Conservation (phyloP, 2,329 filamentous ascomycete species). For the Aspergillus versicolor region DNA sequence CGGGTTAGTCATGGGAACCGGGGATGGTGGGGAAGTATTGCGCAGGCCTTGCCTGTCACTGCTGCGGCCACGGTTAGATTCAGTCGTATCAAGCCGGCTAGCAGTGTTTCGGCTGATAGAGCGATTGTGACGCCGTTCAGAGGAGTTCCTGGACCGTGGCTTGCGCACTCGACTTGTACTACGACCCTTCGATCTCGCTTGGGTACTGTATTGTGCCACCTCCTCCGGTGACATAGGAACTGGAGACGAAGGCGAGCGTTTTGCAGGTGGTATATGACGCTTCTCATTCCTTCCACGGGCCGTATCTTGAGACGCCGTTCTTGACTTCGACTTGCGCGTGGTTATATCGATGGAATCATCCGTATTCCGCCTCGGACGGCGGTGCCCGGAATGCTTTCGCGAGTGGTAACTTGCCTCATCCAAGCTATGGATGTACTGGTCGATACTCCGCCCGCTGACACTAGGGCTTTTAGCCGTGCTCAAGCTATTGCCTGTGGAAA, state of each 20-base stretch:
- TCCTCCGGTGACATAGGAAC: slow-evolving; percentile 94
- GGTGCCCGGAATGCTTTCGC: slow-evolving; percentile 49
- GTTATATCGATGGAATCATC: slow-evolving; percentile 47
- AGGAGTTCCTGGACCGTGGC: slow-evolving; percentile 31
- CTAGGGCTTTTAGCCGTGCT: slow-evolving; percentile 56
- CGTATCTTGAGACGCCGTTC: slow-evolving; percentile 64
- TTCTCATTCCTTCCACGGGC: slow-evolving; percentile 63
- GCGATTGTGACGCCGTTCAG: slow-evolving; percentile 32
- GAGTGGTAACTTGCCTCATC: slow-evolving; percentile 71
- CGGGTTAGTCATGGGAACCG: slow-evolving; percentile 70
- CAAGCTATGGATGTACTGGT: slow-evolving; percentile 83
- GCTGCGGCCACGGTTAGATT: slow-evolving; percentile 58
- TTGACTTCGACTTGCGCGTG: slow-evolving; percentile 49
- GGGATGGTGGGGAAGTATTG: slow-evolving; percentile 74
- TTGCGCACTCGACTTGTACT: slow-evolving; percentile 56
- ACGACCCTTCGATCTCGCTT: slow-evolving; percentile 31
- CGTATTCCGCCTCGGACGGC: slow-evolving; percentile 52
- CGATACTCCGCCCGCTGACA: slow-evolving; percentile 65
- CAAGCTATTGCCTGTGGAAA: slow-evolving; percentile 46
- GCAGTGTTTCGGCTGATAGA: slow-evolving; percentile 45
- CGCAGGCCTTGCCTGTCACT: slow-evolving; percentile 58
- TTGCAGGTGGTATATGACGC: slow-evolving; percentile 71
- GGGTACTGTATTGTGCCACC: slow-evolving; percentile 48
- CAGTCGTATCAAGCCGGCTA: slow-evolving; percentile 30
- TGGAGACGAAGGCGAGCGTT: slow-evolving; percentile 87